phyloP scores from a whole-genome alignment of 768 basidiomycete genomes.

The Trametes elegans region DNA sequence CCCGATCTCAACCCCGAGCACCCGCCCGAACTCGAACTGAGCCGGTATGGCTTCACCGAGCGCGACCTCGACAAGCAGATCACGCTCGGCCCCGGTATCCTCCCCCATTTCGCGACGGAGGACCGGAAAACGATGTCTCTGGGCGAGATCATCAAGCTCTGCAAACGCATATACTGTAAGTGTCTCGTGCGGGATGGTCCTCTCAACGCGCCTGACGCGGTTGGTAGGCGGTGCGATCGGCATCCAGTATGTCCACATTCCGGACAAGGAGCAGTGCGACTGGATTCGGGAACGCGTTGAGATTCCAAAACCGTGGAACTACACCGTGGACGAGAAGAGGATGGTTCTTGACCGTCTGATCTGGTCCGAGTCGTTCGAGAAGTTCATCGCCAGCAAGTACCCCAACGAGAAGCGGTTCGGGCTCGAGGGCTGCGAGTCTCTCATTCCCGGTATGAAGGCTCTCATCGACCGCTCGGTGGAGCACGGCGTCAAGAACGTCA shows the following conservation, averaged over 20 bases:
- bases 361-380: conserved; percentile 99
- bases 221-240: conserved; percentile 62
- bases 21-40: conserved; percentile 90
- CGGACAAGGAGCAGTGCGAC: conserved; percentile 98
- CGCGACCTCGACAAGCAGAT: conserved; percentile 94
- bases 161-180: conserved; percentile 87
- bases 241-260: conserved; percentile 93
- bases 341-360: conserved; percentile 99
- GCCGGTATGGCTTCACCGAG: conserved; percentile 93
- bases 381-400: conserved; percentile 97
- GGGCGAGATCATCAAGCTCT: conserved; percentile 85
- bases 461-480: conserved; percentile 98
- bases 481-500: conserved; percentile 91
- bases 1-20: conserved; percentile 76
- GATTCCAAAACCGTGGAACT: conserved; percentile 95
- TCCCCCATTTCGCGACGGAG: conserved; percentile 90
- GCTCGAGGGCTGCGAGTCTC: conserved; percentile 95
- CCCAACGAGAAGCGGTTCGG: conserved; percentile 99
- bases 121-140: conserved; percentile 87
- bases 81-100: conserved; percentile 90
- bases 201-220: background rate
- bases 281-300: conserved; percentile 98
- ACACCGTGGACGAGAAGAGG: conserved; percentile 96
- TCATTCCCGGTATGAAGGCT: conserved; percentile 99
- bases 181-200: background rate